Base-by-base conservation (phyloP, 2,329 filamentous ascomycete genomes). In the Clonostachys chloroleuca region DNA sequence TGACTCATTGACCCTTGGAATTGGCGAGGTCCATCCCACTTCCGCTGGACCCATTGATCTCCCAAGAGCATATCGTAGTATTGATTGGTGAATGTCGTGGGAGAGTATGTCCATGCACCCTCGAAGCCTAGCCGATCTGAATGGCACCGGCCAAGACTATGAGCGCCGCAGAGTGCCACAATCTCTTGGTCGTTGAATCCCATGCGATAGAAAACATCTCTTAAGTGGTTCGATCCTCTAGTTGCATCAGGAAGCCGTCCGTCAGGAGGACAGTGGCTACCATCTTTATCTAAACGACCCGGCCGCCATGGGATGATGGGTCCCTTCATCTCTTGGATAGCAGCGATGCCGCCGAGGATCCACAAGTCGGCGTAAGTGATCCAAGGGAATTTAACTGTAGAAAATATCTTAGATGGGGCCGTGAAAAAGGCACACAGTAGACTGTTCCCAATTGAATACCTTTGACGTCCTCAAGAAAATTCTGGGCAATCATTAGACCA, bases 161-260 rank as follows among this genome's bases (percentile, higher is more conserved):
- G 91, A 43, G 87, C 91, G 56, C 91, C 91, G 20, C 79, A 78
- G 46, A 97, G 81, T 30, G 92, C 94, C 41, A 96, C 92, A 64
- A 97, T 97, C 72, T 96, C 92, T 61, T 88, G 88, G 73, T 99
- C 92, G 69, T 94, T 87, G 80, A 96, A 97, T 56, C 92, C 92
- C 92, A 97, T 97, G 65, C 92, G 90, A 69, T 84, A 82, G 72
- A 97, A 99, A 75, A 97, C 92, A 72, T 82, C 81, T 61, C 94
- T 87, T 58, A 97, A 80, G 73, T 97, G 92, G 63, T 84, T 81
- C 52, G 84, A 75, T 51, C 81, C 86, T 78, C 96, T 82, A 58
- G 82, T 68, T 45, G 80, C 92, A 65, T 99, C 91, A 53, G 92
- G 79, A 33, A 83, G 78, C 68, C 92, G 91, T 55, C 94, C 94